phyloP scores from a whole-genome alignment of 108 stramenopile species.

The Fistulifera pelliculosa region DNA sequence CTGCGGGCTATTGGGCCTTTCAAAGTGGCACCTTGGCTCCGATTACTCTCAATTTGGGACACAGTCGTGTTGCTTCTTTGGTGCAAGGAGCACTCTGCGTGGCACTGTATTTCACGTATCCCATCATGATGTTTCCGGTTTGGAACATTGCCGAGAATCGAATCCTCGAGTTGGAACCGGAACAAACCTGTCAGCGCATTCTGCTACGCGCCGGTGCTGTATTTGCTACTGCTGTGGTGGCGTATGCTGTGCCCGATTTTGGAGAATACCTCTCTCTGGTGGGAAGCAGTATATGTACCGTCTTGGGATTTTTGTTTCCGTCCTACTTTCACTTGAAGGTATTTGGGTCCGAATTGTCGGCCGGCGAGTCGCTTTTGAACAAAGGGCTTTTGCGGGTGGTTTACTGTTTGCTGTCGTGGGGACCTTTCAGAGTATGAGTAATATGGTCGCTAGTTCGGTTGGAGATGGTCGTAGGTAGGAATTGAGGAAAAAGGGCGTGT shows the following conservation, averaged over 20 bases:
- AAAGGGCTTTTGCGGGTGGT: slow-evolving; percentile 37
- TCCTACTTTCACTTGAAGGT: slow-evolving; percentile 54
- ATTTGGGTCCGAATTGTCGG: slow-evolving; percentile 34
- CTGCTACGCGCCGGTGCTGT: slow-evolving; percentile 35
- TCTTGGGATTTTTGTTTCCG: slow-evolving; percentile 68
- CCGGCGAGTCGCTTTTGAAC: slow-evolving; percentile 32
- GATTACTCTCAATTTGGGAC: slow-evolving; percentile 57
- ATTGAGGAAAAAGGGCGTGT: too few relatives aligned
- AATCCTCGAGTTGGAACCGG: slow-evolving; percentile 9
- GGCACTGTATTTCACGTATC: slow-evolving; percentile 69
- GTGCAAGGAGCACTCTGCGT: slow-evolving; percentile 65
- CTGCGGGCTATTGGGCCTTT: slow-evolving; percentile 55
- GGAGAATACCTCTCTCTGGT: slow-evolving; percentile 64
- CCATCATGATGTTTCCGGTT: slow-evolving; percentile 81
- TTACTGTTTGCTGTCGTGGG: slow-evolving; percentile 48
- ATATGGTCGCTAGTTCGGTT: slow-evolving; percentile 9
- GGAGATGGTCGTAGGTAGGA: too few relatives aligned
- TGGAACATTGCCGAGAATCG: slow-evolving; percentile 36
- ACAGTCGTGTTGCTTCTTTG: slow-evolving; percentile 34
- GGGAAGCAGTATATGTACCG: slow-evolving; percentile 59
- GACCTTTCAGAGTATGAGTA: slow-evolving; percentile 46
- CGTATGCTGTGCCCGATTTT: slow-evolving; percentile 58
- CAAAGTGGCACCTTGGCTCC: slow-evolving; percentile 47
- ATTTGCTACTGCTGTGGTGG: slow-evolving; percentile 40
- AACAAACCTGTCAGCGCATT: slow-evolving; percentile 16